These are phyloP conservation scores for Penicillium expansum DNA, from an alignment of 2,329 filamentous ascomycete species.

Conservation along the genomic window DNA sequence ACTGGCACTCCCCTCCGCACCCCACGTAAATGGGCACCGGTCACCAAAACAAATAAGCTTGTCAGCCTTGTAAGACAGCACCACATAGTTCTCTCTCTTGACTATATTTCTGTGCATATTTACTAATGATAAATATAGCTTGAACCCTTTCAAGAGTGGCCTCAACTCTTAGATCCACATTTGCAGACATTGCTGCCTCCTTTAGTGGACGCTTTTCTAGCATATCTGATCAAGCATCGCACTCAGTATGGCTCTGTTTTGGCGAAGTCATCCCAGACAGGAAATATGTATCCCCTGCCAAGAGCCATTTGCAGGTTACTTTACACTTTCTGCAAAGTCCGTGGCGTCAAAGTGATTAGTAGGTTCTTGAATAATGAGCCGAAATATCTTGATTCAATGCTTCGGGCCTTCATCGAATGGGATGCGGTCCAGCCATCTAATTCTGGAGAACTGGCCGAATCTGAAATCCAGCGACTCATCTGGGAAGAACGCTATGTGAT, in stretches of 20 bases:
- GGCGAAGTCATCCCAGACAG: conserved; percentile 36
- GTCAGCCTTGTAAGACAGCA: conserved; percentile 39
- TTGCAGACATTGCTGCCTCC: conserved; percentile 71
- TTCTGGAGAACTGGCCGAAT: conserved; percentile 13
- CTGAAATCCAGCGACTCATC: conserved; percentile 48
- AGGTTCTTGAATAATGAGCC: conserved; percentile 90
- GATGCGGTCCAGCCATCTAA: conserved; percentile 27
- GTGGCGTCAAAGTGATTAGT: conserved; percentile 88
- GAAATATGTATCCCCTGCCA: conserved; percentile 52
- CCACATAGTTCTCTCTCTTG: not conserved
- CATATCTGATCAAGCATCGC: conserved; percentile 53
- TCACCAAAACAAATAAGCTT: conserved; percentile 39
- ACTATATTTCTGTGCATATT: not conserved
- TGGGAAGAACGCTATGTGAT: conserved; percentile 92
- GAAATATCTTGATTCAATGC: conserved; percentile 74
- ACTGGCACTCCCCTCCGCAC: conserved; percentile 25
- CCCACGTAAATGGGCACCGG: conserved; percentile 41
- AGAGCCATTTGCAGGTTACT: conserved; percentile 74
- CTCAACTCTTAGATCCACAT: conserved; percentile 85
- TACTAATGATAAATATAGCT: conserved; percentile 47
- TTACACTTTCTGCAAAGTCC: conserved; percentile 90
- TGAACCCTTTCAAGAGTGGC: conserved; percentile 91
- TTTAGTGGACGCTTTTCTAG: conserved; percentile 73
- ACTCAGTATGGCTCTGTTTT: conserved; percentile 39
- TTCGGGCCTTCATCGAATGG: conserved; percentile 68